Evolutionary conservation across 768 basidiomycete species (phyloP).

Genomic region (Serpula lacrymans): DNA sequence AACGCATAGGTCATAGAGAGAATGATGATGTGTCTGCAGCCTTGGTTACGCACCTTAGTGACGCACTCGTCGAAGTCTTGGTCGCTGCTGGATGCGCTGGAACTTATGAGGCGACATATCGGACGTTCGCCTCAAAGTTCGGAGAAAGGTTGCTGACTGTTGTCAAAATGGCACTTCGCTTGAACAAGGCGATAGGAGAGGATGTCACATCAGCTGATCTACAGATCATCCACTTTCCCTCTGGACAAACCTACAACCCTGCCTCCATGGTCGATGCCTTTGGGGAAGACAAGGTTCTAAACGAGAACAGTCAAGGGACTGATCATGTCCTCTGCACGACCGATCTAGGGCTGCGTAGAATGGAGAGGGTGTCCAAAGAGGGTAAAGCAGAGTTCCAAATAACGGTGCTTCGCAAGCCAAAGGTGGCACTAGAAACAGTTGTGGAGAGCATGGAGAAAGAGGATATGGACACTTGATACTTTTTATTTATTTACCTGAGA

Average conservation of each 20-base stretch:
- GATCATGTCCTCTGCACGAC: conserved; percentile 50
- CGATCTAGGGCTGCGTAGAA: conserved; percentile 47
- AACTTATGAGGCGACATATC: conserved; percentile 28
- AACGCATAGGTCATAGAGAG: conserved; percentile 28
- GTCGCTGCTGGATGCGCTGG: conserved; percentile 37
- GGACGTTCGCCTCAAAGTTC: conserved; percentile 29
- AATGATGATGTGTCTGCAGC: conserved; percentile 25
- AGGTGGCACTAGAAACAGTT: conserved; percentile 43
- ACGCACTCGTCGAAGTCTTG: conserved; percentile 41
- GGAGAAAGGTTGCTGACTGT: conserved; percentile 32
- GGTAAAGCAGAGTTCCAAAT: conserved; percentile 46
- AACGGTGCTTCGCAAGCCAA: conserved; percentile 48
- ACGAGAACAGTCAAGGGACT: conserved; percentile 10
- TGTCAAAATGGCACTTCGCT: conserved; percentile 26
- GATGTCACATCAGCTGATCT: conserved; percentile 56
- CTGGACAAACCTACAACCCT: conserved; percentile 39
- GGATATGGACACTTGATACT: conserved; percentile 9
- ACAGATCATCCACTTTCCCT: conserved; percentile 44
- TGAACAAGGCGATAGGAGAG: conserved; percentile 52
- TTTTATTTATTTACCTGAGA: not conserved
- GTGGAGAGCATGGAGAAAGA: conserved; percentile 28
- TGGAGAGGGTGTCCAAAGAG: conserved; percentile 34
- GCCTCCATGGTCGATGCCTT: conserved; percentile 47
- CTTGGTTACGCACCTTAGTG: conserved; percentile 42
- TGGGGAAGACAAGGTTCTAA: conserved; percentile 7